phyloP scores from a whole-genome alignment of 179 eudicot species.

The Spinacia oleracea region DNA sequence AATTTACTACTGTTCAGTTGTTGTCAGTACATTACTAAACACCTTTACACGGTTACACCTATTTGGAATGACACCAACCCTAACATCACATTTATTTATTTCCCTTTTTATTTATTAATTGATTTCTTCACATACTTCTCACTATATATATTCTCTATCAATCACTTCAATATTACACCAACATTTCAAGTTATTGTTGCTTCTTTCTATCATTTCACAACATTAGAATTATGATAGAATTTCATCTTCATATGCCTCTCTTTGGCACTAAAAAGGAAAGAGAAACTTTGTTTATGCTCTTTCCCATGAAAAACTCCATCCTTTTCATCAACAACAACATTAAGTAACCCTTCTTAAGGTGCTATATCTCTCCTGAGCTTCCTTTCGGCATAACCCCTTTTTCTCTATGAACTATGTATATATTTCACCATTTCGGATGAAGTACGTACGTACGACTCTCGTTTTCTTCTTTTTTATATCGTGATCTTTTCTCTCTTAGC shows the following conservation, averaged over 20 bases:
- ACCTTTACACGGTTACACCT: neutral
- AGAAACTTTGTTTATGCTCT: neutral
- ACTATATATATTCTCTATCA: neutral
- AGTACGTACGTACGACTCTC: no score
- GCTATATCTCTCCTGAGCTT: constrained; percentile 29
- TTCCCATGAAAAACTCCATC: neutral
- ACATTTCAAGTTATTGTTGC: neutral
- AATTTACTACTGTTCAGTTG: neutral
- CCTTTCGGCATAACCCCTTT: no score
- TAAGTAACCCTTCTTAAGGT: neutral
- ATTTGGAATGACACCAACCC: constrained; percentile 6
- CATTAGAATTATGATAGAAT: constrained; percentile 1
- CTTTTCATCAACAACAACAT: neutral
- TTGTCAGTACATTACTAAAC: neutral
- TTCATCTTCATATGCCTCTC: constrained; percentile 8
- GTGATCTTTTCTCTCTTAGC: neutral
- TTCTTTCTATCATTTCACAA: constrained; percentile 30
- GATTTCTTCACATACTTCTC: neutral
- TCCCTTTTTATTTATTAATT: neutral
- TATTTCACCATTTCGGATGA: no score
- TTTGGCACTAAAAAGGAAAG: neutral
- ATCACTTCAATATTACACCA: constrained; percentile 26
- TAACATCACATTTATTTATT: constrained; percentile 3
- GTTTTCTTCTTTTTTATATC: neutral
- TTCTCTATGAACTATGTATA: no score